Conservation (phyloP, 495 filamentous ascomycete genomes). For the Barbatosphaeria neglecta region DNA sequence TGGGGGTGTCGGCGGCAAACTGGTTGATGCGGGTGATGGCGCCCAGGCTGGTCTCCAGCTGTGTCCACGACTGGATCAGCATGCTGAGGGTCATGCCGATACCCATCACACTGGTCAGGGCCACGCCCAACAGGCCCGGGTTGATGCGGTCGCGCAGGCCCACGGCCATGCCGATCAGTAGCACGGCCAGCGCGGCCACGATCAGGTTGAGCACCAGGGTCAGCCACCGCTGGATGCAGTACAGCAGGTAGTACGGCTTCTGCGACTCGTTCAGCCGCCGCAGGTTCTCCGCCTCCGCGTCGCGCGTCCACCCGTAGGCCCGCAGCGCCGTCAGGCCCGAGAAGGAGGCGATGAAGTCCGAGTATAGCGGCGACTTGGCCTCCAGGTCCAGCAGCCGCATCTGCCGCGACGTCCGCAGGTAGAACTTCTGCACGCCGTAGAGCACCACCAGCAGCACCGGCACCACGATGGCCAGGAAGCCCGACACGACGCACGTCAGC, state of each 20-base stretch:
- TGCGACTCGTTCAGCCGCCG: slow-evolving; percentile 42
- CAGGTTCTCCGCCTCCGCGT: slow-evolving; percentile 34
- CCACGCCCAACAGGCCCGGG: slow-evolving; percentile 25
- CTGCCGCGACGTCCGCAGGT: slow-evolving; percentile 51
- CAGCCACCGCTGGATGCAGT: slow-evolving; percentile 45
- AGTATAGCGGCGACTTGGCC: slow-evolving; percentile 30
- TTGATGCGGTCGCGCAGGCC: slow-evolving; percentile 16
- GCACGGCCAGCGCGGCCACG: slow-evolving; percentile 26
- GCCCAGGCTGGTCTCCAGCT: slow-evolving; percentile 29
- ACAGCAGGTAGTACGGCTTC: slow-evolving; percentile 37
- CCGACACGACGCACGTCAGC: slow-evolving; percentile 7
- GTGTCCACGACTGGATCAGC: slow-evolving; percentile 26
- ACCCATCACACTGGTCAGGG: slow-evolving; percentile 24
- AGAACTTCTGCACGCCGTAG: slow-evolving; percentile 45
- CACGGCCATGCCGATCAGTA: slow-evolving; percentile 28
- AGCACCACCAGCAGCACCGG: slow-evolving; percentile 18
- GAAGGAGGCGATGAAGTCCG: slow-evolving; percentile 30
- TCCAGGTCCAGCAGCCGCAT: slow-evolving; percentile 48
- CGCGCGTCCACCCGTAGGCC: slow-evolving; percentile 33
- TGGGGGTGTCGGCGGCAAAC: slow-evolving; percentile 36
- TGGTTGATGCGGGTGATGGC: slow-evolving; percentile 43
- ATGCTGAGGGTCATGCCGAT: slow-evolving; percentile 19
- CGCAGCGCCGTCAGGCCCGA: slow-evolving; percentile 38
- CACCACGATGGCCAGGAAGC: slow-evolving; percentile 15
- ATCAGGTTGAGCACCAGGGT: slow-evolving; percentile 35